phyloP scores from a whole-genome alignment of 176 grass and related monocot species.

The Themeda triandra region DNA sequence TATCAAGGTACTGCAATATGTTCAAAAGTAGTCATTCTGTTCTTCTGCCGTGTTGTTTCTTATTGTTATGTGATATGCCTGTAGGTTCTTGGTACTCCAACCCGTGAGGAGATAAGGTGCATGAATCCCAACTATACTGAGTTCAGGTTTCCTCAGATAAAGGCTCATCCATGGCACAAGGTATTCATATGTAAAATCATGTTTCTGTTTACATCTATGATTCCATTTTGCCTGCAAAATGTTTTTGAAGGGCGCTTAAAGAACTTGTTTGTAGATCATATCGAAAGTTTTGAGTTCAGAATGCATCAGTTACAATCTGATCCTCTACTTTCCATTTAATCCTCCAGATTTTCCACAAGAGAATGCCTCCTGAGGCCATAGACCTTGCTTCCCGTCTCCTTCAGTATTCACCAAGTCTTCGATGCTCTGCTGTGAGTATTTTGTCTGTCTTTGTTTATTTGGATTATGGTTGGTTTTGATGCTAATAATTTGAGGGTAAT shows the following conservation, averaged over 20 bases:
- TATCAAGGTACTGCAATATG: constrained; percentile 64
- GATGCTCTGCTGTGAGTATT: constrained; percentile 75
- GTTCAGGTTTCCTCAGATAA: constrained; percentile 95
- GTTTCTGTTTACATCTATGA: constrained; percentile 5
- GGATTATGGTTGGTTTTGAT: background rate
- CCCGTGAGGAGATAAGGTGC: constrained; percentile 91
- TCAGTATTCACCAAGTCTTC: constrained; percentile 84
- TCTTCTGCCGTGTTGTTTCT: background rate
- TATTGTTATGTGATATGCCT: background rate
- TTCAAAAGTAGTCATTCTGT: background rate
- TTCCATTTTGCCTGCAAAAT: background rate
- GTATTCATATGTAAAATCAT: constrained; percentile 32
- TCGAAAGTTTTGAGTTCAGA: background rate
- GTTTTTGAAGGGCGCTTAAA: background rate
- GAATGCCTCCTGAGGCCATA: constrained; percentile 90
- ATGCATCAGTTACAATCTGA: background rate
- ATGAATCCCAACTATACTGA: constrained; percentile 98
- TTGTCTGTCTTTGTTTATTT: background rate
- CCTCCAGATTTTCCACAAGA: constrained; percentile 82
- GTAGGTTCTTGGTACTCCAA: constrained; percentile 96
- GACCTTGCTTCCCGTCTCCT: constrained; percentile 90
- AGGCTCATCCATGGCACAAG: constrained; percentile 99
- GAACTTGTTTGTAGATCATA: background rate
- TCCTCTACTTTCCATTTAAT: background rate
- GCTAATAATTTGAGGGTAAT: constrained; percentile 11